Evolutionary conservation across 2,329 filamentous ascomycete species (phyloP).

Genomic region (Fusarium albosuccineum): DNA sequence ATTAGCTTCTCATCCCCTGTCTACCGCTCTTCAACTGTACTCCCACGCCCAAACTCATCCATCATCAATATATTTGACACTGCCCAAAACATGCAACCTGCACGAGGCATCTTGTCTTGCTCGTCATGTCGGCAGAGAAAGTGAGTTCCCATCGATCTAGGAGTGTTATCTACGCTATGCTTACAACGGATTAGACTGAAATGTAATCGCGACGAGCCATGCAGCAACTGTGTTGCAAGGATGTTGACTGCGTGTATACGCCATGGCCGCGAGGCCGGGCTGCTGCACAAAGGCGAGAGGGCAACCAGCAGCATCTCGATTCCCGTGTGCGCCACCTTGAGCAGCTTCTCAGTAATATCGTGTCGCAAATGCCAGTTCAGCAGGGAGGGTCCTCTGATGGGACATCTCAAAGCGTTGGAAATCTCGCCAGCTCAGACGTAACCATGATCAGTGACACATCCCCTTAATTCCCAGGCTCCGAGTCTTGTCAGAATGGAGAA

Average conservation of each 20-base stretch:
- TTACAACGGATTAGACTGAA: constrained; percentile 16
- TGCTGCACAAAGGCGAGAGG: constrained; percentile 11
- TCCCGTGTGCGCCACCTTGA: constrained; percentile 34
- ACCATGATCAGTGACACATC: background rate
- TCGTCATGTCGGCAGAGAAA: constrained; percentile 4
- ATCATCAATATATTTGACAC: background rate
- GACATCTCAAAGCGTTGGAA: constrained; percentile 11
- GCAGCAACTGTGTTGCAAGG: constrained; percentile 36
- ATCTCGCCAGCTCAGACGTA: background rate
- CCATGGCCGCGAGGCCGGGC: constrained; percentile 25
- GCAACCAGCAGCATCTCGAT: constrained; percentile 23
- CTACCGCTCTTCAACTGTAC: background rate
- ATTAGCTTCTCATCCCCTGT: too few relatives aligned
- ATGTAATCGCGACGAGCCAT: constrained; percentile 40
- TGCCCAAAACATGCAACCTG: background rate
- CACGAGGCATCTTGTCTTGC: background rate
- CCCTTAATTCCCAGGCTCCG: background rate
- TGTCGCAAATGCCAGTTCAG: constrained; percentile 24
- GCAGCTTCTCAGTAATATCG: constrained; percentile 33
- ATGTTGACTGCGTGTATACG: constrained; percentile 30
- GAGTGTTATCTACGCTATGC: background rate
- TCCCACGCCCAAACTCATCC: background rate
- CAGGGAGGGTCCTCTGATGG: background rate
- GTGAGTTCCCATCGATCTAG: background rate
- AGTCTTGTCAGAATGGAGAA: background rate